Percentiles rank a stretch among this genome's conserved stretches.
Evolutionary conservation across 139 green algal genomes (phyloP).

Genomic region (Tetradesmus lagerheimii): DNA sequence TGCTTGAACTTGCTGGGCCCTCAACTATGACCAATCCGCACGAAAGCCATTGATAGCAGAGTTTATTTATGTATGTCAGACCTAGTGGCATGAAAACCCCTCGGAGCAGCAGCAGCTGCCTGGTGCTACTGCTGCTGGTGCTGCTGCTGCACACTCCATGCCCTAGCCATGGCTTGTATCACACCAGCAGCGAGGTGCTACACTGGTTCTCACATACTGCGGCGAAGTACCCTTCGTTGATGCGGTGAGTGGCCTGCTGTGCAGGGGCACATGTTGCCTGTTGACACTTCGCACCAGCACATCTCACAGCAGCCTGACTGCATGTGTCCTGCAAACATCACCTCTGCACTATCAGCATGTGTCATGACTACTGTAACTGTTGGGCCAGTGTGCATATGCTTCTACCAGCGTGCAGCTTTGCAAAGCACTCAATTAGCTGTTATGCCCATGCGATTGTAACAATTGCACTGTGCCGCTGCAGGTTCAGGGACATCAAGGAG

Average conservation of each 20-base stretch:
- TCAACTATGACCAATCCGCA: background rate
- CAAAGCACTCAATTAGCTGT: no score
- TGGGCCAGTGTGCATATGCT: no score
- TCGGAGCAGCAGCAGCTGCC: background rate
- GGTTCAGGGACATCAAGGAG: background rate
- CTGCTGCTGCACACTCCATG: background rate
- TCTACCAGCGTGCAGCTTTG: no score
- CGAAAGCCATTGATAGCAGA: no score
- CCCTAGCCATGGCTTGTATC: constrained; percentile 42
- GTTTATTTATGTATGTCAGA: background rate
- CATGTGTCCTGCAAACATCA: no score
- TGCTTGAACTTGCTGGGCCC: background rate
- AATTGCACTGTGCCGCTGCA: background rate
- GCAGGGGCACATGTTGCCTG: no score
- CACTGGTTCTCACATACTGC: constrained; percentile 57
- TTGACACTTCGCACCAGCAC: no score
- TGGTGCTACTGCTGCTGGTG: background rate
- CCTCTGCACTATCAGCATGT: no score
- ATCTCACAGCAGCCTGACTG: background rate
- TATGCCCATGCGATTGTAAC: no score
- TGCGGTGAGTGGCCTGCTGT: constrained; percentile 6
- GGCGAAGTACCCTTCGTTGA: background rate
- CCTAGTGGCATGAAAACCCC: background rate
- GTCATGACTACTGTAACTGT: no score
- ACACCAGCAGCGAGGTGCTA: constrained; percentile 55